Percentiles rank a stretch among this genome's conserved stretches.
phyloP scores from a whole-genome alignment of 2,329 filamentous ascomycete species.

The Didymella pinodella region DNA sequence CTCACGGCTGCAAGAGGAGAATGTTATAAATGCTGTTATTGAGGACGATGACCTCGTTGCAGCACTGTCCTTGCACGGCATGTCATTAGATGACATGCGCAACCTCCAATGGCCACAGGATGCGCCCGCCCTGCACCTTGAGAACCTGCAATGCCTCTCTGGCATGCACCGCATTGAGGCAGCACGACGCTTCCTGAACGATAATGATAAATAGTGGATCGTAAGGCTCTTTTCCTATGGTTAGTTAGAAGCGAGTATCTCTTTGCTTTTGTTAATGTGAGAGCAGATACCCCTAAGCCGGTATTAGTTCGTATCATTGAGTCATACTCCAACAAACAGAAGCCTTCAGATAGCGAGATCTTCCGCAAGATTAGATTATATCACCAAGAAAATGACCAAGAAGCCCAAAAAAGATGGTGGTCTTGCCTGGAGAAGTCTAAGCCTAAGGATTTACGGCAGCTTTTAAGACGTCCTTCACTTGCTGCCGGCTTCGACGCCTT shows the following conservation, averaged over 20 bases:
- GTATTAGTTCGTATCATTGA: constrained; percentile 24
- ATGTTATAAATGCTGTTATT: constrained; percentile 29
- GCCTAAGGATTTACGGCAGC: constrained; percentile 29
- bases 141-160: constrained; percentile 26
- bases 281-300: constrained; percentile 19
- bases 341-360: too few species aligned
- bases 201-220: constrained; percentile 34
- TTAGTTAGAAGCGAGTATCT: constrained; percentile 8
- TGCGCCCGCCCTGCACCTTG: constrained; percentile 20
- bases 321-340: constrained; percentile 21
- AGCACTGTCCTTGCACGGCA: constrained; percentile 16
- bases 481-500: constrained; percentile 25
- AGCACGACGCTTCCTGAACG: constrained; percentile 23
- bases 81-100: constrained; percentile 16
- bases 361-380: constrained; percentile 31
- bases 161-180: constrained; percentile 27
- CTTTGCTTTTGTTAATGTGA: neutral
- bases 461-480: constrained; percentile 23
- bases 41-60: constrained; percentile 17
- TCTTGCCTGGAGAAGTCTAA: constrained; percentile 27
- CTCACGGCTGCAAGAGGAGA: constrained; percentile 26
- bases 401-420: constrained; percentile 28
- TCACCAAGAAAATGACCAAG: constrained; percentile 18
- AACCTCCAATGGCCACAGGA: constrained; percentile 21
- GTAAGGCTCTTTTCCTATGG: constrained; percentile 28